phyloP scores from a whole-genome alignment of 163 green algal species.

The Prototheca cutis region DNA sequence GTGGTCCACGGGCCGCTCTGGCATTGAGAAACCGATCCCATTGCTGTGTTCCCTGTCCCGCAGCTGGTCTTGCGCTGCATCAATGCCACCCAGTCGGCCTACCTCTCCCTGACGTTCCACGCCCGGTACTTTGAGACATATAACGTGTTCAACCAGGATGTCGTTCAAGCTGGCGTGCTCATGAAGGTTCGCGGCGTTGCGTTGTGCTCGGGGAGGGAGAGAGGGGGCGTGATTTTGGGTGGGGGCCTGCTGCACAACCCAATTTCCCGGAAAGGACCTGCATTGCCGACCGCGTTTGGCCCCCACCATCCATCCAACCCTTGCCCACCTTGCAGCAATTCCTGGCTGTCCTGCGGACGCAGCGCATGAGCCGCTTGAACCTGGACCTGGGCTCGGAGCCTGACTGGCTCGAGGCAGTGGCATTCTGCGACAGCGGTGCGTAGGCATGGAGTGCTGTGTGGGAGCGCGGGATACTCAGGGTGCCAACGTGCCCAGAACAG shows the following conservation, averaged over 20 bases:
- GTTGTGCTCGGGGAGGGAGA: too few relatives aligned
- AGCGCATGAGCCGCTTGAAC: conserved; percentile 20
- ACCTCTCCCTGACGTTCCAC: conserved; percentile 46
- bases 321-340: conserved; percentile 35
- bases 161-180: conserved; percentile 55
- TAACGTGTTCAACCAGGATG: conserved; percentile 30
- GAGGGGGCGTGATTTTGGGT: too few relatives aligned
- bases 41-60: not conserved
- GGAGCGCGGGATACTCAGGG: too few relatives aligned
- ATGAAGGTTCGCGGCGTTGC: conserved; percentile 38
- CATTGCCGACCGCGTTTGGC: too few relatives aligned
- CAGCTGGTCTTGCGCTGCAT: conserved; percentile 62
- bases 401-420: conserved; percentile 29
- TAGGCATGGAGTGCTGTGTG: too few relatives aligned
- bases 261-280: too few relatives aligned
- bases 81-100: conserved; percentile 56
- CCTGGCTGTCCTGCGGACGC: conserved; percentile 45
- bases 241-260: too few relatives aligned
- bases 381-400: conserved; percentile 12
- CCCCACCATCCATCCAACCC: too few relatives aligned
- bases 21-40: not conserved
- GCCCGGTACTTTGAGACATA: conserved; percentile 63
- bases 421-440: conserved; percentile 15
- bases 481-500: too few relatives aligned
- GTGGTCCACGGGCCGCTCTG: not conserved